Evolutionary conservation across 768 basidiomycete species (phyloP).

Genomic region (Boletus huronensis): DNA sequence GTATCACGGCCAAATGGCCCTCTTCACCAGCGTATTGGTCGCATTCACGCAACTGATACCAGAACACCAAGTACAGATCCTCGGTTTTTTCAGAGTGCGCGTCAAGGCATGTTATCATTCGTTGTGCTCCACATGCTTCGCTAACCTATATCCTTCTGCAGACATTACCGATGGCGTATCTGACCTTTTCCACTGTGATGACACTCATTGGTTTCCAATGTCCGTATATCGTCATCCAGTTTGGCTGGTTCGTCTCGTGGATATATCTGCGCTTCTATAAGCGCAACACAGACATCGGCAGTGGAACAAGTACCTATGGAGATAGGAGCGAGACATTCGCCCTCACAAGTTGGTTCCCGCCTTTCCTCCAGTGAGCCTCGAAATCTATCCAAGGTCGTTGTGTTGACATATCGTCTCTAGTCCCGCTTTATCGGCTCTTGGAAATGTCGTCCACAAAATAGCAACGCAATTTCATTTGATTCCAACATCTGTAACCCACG

Average conservation of each 20-base stretch:
- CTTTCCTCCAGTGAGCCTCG: slow-evolving; percentile 78
- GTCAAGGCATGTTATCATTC: slow-evolving; percentile 67
- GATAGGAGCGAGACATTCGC: slow-evolving; percentile 97
- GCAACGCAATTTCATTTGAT: slow-evolving; percentile 74
- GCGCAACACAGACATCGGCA: slow-evolving; percentile 65
- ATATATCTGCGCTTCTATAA: slow-evolving; percentile 97
- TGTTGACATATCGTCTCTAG: slow-evolving; percentile 37
- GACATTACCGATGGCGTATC: slow-evolving; percentile 92
- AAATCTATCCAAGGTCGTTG: background rate
- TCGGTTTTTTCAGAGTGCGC: slow-evolving; percentile 78
- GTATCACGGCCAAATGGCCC: slow-evolving; percentile 90
- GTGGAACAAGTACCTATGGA: slow-evolving; percentile 72
- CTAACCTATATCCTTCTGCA: slow-evolving; percentile 32
- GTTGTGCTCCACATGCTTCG: background rate
- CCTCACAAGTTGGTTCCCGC: slow-evolving; percentile 95
- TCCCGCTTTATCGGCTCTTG: slow-evolving; percentile 63
- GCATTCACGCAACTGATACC: slow-evolving; percentile 98
- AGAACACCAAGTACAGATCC: slow-evolving; percentile 93
- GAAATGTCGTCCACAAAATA: slow-evolving; percentile 63
- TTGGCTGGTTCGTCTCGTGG: slow-evolving; percentile 98
- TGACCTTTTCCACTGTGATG: slow-evolving; percentile 84
- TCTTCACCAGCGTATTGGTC: slow-evolving; percentile 86
- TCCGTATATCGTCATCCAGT: slow-evolving; percentile 93
- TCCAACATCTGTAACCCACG: slow-evolving; percentile 50
- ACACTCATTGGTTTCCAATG: slow-evolving; percentile 81